phyloP scores from a whole-genome alignment of 202 grass and related monocot genomes.

The Panicum hallii region DNA sequence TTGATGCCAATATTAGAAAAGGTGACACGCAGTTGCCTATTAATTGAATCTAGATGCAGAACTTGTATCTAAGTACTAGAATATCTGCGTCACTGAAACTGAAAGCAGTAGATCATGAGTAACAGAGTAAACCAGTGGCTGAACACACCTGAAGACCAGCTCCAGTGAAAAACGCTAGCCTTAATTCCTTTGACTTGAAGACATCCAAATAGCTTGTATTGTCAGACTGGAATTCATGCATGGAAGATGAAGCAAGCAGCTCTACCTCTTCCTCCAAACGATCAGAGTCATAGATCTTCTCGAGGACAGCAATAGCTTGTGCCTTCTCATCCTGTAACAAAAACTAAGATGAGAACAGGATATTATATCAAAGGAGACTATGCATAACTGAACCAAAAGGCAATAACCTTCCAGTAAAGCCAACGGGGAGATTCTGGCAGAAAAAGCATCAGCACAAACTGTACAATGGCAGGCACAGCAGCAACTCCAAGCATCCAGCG shows the following conservation, averaged over 20 bases:
- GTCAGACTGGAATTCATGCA: conserved; percentile 68
- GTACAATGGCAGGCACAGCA: conserved; percentile 80
- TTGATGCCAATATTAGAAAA: conserved; percentile 17
- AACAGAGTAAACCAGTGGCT: neutral
- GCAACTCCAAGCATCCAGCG: conserved; percentile 98
- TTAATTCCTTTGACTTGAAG: conserved; percentile 84
- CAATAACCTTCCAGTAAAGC: conserved; percentile 90
- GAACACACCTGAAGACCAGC: conserved; percentile 87
- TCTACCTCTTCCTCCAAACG: conserved; percentile 85
- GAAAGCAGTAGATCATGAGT: neutral
- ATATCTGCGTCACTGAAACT: conserved; percentile 3
- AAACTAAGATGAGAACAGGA: conserved; percentile 32
- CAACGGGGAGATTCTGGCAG: conserved; percentile 96
- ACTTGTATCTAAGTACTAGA: neutral
- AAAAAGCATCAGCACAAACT: conserved; percentile 89
- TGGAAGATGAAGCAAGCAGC: conserved; percentile 68
- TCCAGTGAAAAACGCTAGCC: conserved; percentile 87
- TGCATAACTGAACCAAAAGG: conserved; percentile 18
- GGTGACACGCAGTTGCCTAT: neutral
- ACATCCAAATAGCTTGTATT: conserved; percentile 71
- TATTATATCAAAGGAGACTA: neutral
- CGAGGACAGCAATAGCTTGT: conserved; percentile 73
- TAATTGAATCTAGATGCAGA: neutral
- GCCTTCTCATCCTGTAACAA: conserved; percentile 75
- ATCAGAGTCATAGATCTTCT: conserved; percentile 78